A percentile compares a stretch with the other conserved stretches of the same genome.
These are phyloP conservation scores for Saccharomycopsis microspora DNA, from an alignment of 805 yeast species.

Conservation along the genomic window DNA sequence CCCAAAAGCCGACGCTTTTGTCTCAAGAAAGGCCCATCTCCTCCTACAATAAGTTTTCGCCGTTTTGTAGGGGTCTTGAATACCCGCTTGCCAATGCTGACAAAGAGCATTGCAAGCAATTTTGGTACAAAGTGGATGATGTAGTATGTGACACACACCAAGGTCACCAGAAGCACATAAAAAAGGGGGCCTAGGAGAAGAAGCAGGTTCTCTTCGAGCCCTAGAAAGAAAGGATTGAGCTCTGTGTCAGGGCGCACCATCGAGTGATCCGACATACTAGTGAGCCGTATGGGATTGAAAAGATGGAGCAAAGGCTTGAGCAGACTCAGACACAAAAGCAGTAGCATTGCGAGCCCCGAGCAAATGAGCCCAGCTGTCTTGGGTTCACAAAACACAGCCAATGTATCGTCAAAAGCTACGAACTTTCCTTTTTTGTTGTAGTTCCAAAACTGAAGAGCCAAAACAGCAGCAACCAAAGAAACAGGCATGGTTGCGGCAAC, in stretches of 20 bases:
- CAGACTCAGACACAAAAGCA: slow-evolving; percentile 26
- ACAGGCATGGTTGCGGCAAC: slow-evolving; percentile 62
- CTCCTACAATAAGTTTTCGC: background rate
- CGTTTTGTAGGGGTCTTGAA: slow-evolving; percentile 2
- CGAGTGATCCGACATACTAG: slow-evolving; percentile 33
- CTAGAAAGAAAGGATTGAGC: slow-evolving; percentile 53
- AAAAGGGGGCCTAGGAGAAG: slow-evolving; percentile 46
- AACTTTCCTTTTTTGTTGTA: slow-evolving; percentile 29
- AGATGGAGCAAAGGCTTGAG: slow-evolving; percentile 27
- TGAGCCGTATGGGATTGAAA: slow-evolving; percentile 44
- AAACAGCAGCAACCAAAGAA: slow-evolving; percentile 38
- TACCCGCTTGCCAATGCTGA: background rate
- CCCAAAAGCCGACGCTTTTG: slow-evolving; percentile 24
- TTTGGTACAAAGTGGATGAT: slow-evolving; percentile 17
- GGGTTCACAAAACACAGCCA: slow-evolving; percentile 27
- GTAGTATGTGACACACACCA: slow-evolving; percentile 29
- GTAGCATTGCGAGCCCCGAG: slow-evolving; percentile 25
- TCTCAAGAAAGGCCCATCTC: slow-evolving; percentile 14
- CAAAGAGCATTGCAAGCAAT: background rate
- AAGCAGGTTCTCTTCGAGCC: slow-evolving; percentile 44
- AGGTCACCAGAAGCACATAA: slow-evolving; percentile 31
- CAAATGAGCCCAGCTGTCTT: slow-evolving; percentile 21
- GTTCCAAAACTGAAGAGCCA: slow-evolving; percentile 42
- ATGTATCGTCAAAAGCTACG: slow-evolving; percentile 35
- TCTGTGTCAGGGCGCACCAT: slow-evolving; percentile 26